A percentile compares a stretch with the other conserved stretches of the same genome.
phyloP scores from a whole-genome alignment of 179 eudicot species.

The Kewa caespitosa region DNA sequence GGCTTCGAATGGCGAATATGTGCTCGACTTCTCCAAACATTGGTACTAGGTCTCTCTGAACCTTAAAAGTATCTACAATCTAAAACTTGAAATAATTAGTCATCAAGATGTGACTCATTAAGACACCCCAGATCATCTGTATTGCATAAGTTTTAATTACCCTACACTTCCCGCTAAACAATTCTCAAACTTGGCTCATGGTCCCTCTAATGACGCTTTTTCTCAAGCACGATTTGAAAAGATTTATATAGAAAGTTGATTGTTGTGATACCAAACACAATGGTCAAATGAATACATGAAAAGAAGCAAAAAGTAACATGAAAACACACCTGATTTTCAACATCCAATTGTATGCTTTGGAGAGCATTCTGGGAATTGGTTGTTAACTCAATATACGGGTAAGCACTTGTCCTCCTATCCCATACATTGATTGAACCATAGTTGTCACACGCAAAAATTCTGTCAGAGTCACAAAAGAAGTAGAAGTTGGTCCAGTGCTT shows the following conservation, averaged over 20 bases:
- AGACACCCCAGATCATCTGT: background rate
- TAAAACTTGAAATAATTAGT: background rate
- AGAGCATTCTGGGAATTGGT: slow-evolving; percentile 56
- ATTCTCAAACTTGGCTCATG: background rate
- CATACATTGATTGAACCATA: slow-evolving; percentile 67
- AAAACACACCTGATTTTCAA: slow-evolving; percentile 62
- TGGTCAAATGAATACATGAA: background rate
- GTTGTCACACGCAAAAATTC: slow-evolving; percentile 81
- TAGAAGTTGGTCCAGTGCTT: slow-evolving; percentile 12
- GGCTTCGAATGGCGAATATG: too few relatives aligned
- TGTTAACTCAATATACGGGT: slow-evolving; percentile 68
- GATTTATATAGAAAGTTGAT: background rate
- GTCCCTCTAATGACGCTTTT: background rate
- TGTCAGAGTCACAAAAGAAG: slow-evolving; percentile 23
- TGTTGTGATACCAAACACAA: background rate
- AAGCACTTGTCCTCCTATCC: slow-evolving; percentile 74
- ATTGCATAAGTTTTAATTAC: background rate
- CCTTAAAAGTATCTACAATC: too few relatives aligned
- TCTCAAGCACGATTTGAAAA: background rate
- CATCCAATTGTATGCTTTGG: slow-evolving; percentile 63
- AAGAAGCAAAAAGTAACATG: background rate
- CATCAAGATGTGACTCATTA: too few relatives aligned
- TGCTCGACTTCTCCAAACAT: too few relatives aligned
- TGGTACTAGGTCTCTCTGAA: too few relatives aligned
- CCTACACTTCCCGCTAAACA: background rate